Percentiles rank a stretch among this genome's conserved stretches.
phyloP scores from a whole-genome alignment of 2,329 filamentous ascomycete genomes.

The Microsporum canis region DNA sequence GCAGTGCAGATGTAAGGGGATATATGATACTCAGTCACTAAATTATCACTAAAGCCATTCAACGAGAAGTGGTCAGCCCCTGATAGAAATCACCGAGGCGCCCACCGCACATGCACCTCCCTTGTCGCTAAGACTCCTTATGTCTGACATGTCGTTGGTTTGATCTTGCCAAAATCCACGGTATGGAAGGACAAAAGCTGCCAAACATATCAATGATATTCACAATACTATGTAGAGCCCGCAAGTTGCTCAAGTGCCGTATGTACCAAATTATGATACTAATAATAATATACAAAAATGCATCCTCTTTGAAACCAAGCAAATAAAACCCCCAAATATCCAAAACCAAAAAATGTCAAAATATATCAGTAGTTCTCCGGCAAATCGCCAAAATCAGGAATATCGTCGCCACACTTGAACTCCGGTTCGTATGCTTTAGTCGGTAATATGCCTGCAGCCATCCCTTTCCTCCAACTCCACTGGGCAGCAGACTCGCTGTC shows the following conservation, averaged over 20 bases:
- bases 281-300: background rate
- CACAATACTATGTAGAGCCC: too few relatives aligned
- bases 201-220: too few relatives aligned
- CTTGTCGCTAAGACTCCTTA: too few relatives aligned
- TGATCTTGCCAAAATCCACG: too few relatives aligned
- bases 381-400: constrained; percentile 37
- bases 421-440: constrained; percentile 56
- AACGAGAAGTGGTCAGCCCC: too few relatives aligned
- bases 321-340: background rate
- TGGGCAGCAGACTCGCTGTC: constrained; percentile 73
- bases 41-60: too few relatives aligned
- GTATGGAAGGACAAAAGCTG: too few relatives aligned
- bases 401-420: constrained; percentile 52
- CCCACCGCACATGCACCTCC: too few relatives aligned
- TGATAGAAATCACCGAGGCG: too few relatives aligned
- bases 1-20: background rate
- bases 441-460: constrained; percentile 69
- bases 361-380: constrained; percentile 31
- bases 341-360: background rate
- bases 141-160: too few relatives aligned
- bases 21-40: too few relatives aligned
- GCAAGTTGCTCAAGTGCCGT: too few relatives aligned
- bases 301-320: background rate
- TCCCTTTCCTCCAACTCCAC: constrained; percentile 69
- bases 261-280: background rate